These are phyloP conservation scores for Aspergillus sparsus DNA, from an alignment of 495 filamentous ascomycete species.

Conservation along the genomic window DNA sequence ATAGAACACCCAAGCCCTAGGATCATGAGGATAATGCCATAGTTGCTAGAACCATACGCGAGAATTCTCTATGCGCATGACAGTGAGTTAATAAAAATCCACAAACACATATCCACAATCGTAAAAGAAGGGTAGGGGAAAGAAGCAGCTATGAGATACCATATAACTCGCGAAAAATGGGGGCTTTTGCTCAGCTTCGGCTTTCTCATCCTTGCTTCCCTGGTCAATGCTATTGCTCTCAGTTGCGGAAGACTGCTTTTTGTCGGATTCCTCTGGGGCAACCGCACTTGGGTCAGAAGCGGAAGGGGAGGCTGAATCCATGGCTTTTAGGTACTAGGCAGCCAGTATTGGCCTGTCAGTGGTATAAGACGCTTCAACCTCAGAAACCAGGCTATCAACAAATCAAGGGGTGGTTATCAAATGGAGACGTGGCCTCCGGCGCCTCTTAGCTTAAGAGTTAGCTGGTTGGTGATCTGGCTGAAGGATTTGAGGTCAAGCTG, in stretches of 20 bases:
- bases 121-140: neutral
- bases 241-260: neutral
- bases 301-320: no score
- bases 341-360: no score
- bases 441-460: no score
- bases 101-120: neutral
- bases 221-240: neutral
- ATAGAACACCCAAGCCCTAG: constrained; percentile 57
- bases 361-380: no score
- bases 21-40: constrained; percentile 11
- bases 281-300: no score
- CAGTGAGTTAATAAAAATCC: neutral
- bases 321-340: no score
- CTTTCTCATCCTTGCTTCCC: neutral
- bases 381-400: no score
- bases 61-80: constrained; percentile 7
- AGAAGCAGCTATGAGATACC: neutral
- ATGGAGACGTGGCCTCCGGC: no score
- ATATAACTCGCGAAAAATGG: constrained; percentile 10
- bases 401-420: no score
- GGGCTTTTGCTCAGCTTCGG: neutral
- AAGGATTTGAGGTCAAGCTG: no score
- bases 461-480: no score
- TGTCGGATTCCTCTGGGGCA: neutral
- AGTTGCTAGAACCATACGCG: constrained; percentile 8